phyloP scores from a whole-genome alignment of 2,329 filamentous ascomycete species.

The Malbranchea cinnamomea region DNA sequence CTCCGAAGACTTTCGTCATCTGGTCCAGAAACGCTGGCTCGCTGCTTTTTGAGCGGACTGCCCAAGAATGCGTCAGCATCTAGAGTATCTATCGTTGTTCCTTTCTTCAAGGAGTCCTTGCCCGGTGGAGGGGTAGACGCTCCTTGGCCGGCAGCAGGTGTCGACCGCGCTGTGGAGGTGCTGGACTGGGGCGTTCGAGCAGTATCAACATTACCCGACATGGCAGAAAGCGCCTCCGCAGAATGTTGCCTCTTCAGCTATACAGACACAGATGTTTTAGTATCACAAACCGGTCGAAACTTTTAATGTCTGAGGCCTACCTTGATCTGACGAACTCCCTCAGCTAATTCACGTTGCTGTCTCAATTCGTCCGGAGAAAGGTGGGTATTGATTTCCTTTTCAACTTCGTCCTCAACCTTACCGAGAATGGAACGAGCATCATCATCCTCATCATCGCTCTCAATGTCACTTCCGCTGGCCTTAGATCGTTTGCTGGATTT shows the following conservation, averaged over 20 bases:
- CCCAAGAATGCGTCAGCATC: constrained; percentile 25
- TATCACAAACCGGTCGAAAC: neutral
- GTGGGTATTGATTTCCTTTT: constrained; percentile 31
- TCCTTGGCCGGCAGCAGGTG: constrained; percentile 16
- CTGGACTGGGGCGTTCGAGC: constrained; percentile 28
- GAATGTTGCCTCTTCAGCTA: constrained; percentile 54
- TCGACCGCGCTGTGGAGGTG: constrained; percentile 23
- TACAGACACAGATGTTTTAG: constrained; percentile 6
- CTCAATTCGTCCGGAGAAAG: constrained; percentile 48
- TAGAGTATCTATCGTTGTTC: constrained; percentile 11
- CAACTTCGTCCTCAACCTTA: constrained; percentile 48
- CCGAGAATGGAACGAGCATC: constrained; percentile 45
- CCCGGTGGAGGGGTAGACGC: constrained; percentile 24
- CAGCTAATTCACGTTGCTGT: constrained; percentile 45
- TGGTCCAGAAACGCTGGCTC: constrained; percentile 29
- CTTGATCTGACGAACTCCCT: constrained; percentile 52
- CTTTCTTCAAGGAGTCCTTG: constrained; percentile 5
- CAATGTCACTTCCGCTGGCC: constrained; percentile 58
- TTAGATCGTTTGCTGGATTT: constrained; percentile 43
- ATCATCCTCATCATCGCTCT: constrained; percentile 59
- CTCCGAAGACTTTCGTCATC: constrained; percentile 26
- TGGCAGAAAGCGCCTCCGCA: constrained; percentile 36
- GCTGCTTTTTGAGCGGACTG: constrained; percentile 33
- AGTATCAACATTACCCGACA: constrained; percentile 18
- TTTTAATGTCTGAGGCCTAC: constrained; percentile 23